Base-by-base conservation (phyloP, 805 yeast species). In the Metschnikowia orientalis region DNA sequence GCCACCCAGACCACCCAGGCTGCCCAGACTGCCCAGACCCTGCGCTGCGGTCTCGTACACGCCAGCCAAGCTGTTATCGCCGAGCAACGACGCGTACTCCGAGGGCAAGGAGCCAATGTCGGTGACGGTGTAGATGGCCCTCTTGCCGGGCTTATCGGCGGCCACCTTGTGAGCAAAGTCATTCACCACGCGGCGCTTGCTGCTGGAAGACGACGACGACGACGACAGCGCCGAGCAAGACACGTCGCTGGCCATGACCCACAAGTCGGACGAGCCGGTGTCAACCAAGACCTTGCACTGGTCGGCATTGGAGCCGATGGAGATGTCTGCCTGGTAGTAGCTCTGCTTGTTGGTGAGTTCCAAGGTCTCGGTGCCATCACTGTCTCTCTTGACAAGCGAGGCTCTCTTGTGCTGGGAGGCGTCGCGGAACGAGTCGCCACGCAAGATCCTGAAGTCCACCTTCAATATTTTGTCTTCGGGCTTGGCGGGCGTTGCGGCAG, bases 211-310 rank as follows among this genome's bases (percentile, higher is more conserved):
- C 2, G 7, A 20, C 11, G 4, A 13, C 13, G 19, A 18, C 18
- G 7, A 11, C 20, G 28, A n/a, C 6, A 25, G 9, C 15, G 21
- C 28, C 22, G 19, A 9, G 13, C 28, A 30, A 8, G 9, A 18
- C 4, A 30, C 32, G 20, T 28, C 33, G 11, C 26, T 35, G 21
- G 61, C 42, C 63, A 61, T 60, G 23, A 65, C 51, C 71, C 71
- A 65, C 40, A 65, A 56, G 42, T 65, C 71, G 6, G 68, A 59
- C 6, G 69, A 62, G 9, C 71, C 71, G 11, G 71, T 65, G 40
- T 65, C 71, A 7, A 65, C 55, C 40, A 63, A 50, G 3, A 63
- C 66, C n/a, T 49, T 50, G n/a, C 51, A 54, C 19, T 23, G 25
- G 26, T 38, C 44, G 10, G 30, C 32, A 11, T 41, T 25, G 8